These are phyloP conservation scores for Gossypioides kirkii DNA, from an alignment of 345 rosid genomes.

Conservation along the genomic window DNA sequence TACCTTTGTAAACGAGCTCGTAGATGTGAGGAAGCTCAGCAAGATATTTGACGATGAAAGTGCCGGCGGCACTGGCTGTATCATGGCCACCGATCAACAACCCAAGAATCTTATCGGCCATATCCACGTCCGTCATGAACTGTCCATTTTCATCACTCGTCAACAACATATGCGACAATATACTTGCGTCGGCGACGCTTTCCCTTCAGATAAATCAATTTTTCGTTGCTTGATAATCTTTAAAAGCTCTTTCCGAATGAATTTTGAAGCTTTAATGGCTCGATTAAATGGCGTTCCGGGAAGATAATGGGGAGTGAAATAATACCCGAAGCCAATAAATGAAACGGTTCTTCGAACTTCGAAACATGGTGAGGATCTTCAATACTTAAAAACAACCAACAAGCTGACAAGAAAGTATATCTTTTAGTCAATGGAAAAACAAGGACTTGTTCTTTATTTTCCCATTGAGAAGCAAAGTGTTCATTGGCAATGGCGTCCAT, in stretches of 20 bases:
- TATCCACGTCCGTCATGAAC: slow-evolving; percentile 3
- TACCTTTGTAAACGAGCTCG: neutral
- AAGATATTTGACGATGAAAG: slow-evolving; percentile 2
- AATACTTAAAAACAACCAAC: slow-evolving; percentile 33
- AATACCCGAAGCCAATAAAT: neutral
- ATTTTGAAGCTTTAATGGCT: neutral
- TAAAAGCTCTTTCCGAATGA: neutral
- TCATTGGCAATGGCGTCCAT: slow-evolving; percentile 31
- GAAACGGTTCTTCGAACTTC: neutral
- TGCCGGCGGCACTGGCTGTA: neutral
- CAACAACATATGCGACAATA: slow-evolving; percentile 5
- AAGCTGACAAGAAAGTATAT: slow-evolving; percentile 35
- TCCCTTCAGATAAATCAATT: neutral
- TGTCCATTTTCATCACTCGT: neutral
- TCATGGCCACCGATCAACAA: slow-evolving; percentile 5
- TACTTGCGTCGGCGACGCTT: slow-evolving; percentile 7
- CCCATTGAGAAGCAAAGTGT: slow-evolving; percentile 32
- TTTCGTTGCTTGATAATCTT: neutral
- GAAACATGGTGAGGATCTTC: slow-evolving; percentile 17
- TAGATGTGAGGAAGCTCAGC: slow-evolving; percentile 1
- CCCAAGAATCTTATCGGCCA: slow-evolving; percentile 5
- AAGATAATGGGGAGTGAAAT: slow-evolving; percentile 1
- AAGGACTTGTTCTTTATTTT: slow-evolving; percentile 16
- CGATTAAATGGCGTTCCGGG: slow-evolving; percentile 6
- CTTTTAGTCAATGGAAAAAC: slow-evolving; percentile 32